Conservation (phyloP, 2,329 filamentous ascomycete genomes). For the Talaromyces sp. region DNA sequence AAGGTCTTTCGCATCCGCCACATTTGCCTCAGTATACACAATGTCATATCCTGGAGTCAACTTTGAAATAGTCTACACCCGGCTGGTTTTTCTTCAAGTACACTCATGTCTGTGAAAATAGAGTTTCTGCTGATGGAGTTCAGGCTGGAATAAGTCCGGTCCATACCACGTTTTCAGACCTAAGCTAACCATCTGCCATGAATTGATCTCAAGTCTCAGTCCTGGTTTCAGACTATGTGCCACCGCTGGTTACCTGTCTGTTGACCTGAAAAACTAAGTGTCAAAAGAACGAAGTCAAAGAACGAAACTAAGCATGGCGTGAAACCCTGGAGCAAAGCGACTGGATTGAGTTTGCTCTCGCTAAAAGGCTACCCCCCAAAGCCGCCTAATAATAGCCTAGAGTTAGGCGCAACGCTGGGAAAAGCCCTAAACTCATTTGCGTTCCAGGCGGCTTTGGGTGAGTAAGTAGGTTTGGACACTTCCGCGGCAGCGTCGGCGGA, state of each 20-base stretch:
- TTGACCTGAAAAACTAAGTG: background rate
- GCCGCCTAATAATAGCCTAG: background rate
- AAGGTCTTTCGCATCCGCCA: no score
- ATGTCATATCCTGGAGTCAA: no score
- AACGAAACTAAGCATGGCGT: no score
- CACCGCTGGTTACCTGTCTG: background rate
- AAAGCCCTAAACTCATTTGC: background rate
- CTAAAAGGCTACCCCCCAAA: background rate
- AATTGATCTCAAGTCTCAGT: background rate
- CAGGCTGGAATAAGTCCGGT: no score
- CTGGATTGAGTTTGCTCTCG: background rate
- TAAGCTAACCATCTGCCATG: background rate
- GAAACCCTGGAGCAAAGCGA: background rate
- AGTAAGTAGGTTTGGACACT: background rate
- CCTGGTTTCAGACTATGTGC: background rate
- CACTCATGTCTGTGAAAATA: no score
- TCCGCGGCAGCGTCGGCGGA: background rate
- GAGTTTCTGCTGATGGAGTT: no score
- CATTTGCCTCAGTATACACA: no score
- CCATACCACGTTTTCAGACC: background rate
- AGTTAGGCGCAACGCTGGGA: background rate
- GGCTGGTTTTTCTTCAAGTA: no score
- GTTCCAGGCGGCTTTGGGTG: background rate
- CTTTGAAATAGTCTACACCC: no score
- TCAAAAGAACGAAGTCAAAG: background rate